Base-by-base conservation (phyloP, 2,329 filamentous ascomycete genomes). In the Basipetospora sp. region DNA sequence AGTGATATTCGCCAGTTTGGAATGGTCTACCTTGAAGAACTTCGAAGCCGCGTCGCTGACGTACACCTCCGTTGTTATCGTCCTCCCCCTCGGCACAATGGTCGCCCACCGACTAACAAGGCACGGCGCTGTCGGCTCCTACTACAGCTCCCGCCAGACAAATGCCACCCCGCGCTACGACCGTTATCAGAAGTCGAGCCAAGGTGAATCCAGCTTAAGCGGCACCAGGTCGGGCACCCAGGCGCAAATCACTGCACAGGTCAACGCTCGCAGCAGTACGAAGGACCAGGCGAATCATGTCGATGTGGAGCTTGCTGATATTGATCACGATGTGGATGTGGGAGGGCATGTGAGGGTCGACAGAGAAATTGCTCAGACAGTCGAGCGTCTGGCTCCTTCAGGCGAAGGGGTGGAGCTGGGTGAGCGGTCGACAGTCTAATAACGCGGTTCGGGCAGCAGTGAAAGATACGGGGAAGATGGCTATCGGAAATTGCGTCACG, bases 21-120 rank as follows among this genome's bases (percentile, higher is more conserved):
- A 70, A 45, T 65, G 62, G 46, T 53, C 49, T 17, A 44, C 51
- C 9, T 59, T 58, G 9, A 44, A 49, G 4, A 57, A 57, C 40
- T 69, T 73, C 44, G 67, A 72, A 42, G 49, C 65, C 14, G 65
- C 57, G 16, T 69, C 68, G 2, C 51, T 71, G 27, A 62, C 64
- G 0, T 52, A 61, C 30, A 69, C 67, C 0, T 62, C 65, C 0
- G 64, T 71, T 30, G 56, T 64, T 43, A 49, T 71, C 35, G 59
- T 71, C 28, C 58, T 74, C 1, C 67, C 69, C 0, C 57, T 72
- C 1, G 69, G 66, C 39, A 64, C 64, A 4, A 58, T 73, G 20
- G 55, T 66, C 11, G 69, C 69, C 6, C 65, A 69, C 45, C 62
- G 63, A 4, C 32, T 41, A 20, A 30, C 33, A 9, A 28, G 26